Base-by-base conservation (phyloP, 306 rosid species). In the Cyamopsis tetragonoloba region DNA sequence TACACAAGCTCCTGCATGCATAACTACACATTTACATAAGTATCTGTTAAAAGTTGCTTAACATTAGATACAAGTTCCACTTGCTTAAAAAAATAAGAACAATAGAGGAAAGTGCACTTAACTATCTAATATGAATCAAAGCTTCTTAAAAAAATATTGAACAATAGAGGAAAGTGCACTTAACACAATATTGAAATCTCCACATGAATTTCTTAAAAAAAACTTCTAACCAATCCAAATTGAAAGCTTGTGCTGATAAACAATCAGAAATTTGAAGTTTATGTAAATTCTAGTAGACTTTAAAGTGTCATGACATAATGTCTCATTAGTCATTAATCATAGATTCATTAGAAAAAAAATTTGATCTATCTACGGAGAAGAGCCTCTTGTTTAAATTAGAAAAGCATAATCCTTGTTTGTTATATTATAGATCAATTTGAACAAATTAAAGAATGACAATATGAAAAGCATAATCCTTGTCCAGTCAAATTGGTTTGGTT, bases 181-280 rank as follows among this genome's bases (percentile, higher is more conserved):
- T n/a, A n/a, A n/a, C n/a, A n/a, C n/a, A 75, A 48, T 32, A 67
- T 62, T 17, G 54, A 56, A 35, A 46, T 79, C 43, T 35, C 43
- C 1, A 51, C 10, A 32, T 76, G 9, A 4, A 65, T 65, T 43
- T 34, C 34, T 57, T n/a, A n/a, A 11, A 23, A 53, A 18, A 32
- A 59, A 70, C 54, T 19, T 61, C 32, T 20, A 70, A 62, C 35
- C 37, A 4, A 32, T 15, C 50, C 59, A 69, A 49, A 77, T 70
- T 62, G 47, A 55, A 70, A 54, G 44, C 41, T 59, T 76, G 58
- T n/a, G 41, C 64, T 32, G 24, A 48, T 39, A 65, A 26, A 44
- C 49, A 39, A 26, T 13, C 23, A 74, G 4, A 53, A 47, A 9
- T 42, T 61, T 19, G 1, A 24, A 13, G 28, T 24, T 66, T 48